These are phyloP conservation scores for Rhipidocladum racemiflorum DNA, from an alignment of 176 grass and related monocot genomes.

Conservation along the genomic window DNA sequence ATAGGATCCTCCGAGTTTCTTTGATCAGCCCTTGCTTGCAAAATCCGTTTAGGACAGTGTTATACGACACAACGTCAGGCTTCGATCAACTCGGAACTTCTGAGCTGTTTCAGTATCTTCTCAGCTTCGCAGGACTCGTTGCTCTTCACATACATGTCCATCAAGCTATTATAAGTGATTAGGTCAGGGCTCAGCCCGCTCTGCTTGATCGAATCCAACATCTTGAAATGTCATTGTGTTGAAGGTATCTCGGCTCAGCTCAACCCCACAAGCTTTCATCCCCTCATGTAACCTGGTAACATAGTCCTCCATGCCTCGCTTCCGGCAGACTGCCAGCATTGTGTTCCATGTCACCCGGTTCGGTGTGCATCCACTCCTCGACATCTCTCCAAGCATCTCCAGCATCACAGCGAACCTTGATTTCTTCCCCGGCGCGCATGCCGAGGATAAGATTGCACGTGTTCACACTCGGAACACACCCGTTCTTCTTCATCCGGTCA, in stretches of 20 bases:
- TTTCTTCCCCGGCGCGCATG: constrained; percentile 86
- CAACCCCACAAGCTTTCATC: constrained; percentile 72
- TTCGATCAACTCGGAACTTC: constrained; percentile 53
- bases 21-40: constrained; percentile 85
- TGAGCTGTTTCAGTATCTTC: constrained; percentile 67
- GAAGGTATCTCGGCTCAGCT: constrained; percentile 63
- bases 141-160: constrained; percentile 86
- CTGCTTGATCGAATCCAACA: constrained; percentile 57
- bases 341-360: constrained; percentile 92
- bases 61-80: constrained; percentile 82
- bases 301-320: constrained; percentile 66
- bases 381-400: constrained; percentile 69
- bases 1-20: constrained; percentile 77
- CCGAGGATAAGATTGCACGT: constrained; percentile 73
- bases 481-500: constrained; percentile 67
- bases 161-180: constrained; percentile 83
- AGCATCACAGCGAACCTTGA: constrained; percentile 61
- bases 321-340: constrained; percentile 68
- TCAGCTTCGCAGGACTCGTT: constrained; percentile 78
- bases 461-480: constrained; percentile 54
- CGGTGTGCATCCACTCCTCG: constrained; percentile 59
- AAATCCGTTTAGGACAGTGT: constrained; percentile 93
- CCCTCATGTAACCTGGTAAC: constrained; percentile 56
- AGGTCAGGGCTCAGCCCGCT: constrained; percentile 63
- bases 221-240: constrained; percentile 70